Conservation (phyloP, 2,329 filamentous ascomycete genomes). For the Sporothrix brunneoviolacea region DNA sequence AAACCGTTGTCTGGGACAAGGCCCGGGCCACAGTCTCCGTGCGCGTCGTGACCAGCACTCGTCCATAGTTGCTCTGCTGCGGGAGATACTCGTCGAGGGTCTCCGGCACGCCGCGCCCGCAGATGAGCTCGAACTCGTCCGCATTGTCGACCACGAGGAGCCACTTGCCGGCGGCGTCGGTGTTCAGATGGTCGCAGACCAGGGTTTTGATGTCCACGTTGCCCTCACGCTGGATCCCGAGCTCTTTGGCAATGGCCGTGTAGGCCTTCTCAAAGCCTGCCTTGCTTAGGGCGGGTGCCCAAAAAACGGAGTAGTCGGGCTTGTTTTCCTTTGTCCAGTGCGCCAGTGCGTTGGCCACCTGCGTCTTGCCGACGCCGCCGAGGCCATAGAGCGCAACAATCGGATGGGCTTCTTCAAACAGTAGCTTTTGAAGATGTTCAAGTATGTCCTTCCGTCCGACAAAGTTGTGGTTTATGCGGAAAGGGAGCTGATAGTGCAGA, state of each 20-base stretch:
- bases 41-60: constrained; percentile 32
- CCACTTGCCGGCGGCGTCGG: constrained; percentile 27
- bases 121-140: constrained; percentile 29
- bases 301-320: constrained; percentile 35
- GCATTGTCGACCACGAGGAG: constrained; percentile 37
- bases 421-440: background rate
- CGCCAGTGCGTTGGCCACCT: constrained; percentile 33
- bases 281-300: constrained; percentile 34
- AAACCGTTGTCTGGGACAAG: constrained; percentile 16
- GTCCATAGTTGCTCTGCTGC: constrained; percentile 24
- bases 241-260: constrained; percentile 25
- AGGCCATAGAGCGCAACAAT: constrained; percentile 22
- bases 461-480: constrained; percentile 4
- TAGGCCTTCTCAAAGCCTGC: constrained; percentile 35
- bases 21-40: constrained; percentile 22
- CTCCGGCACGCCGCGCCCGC: constrained; percentile 11
- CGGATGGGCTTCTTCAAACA: constrained; percentile 1
- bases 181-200: constrained; percentile 38
- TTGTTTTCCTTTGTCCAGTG: constrained; percentile 30
- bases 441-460: constrained; percentile 2
- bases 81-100: constrained; percentile 29
- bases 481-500: background rate
- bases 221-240: constrained; percentile 30
- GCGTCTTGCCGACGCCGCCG: constrained; percentile 37
- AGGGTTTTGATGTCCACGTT: constrained; percentile 54